Percentiles rank a stretch among this genome's conserved stretches.
phyloP scores from a whole-genome alignment of 2,329 filamentous ascomycete genomes.

The Chalara sp. region DNA sequence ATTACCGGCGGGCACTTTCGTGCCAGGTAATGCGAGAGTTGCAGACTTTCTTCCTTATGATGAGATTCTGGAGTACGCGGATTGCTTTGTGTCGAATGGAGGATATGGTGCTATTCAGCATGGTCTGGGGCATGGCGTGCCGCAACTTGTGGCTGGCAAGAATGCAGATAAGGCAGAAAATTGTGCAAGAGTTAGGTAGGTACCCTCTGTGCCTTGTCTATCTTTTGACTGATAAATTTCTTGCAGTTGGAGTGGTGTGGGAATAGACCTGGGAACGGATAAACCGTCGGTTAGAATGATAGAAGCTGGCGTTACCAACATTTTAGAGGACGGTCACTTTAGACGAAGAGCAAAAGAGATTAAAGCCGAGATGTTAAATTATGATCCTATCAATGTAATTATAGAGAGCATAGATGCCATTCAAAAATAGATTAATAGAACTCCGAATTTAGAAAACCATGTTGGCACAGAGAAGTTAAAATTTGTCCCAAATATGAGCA shows the following conservation, averaged over 20 bases:
- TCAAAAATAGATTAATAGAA: too few species aligned
- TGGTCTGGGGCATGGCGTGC: slow-evolving; percentile 26
- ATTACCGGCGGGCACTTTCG: slow-evolving; percentile 21
- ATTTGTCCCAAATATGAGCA: too few species aligned
- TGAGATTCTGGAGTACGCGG: slow-evolving; percentile 27
- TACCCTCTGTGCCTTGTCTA: too few species aligned
- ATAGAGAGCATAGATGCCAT: slow-evolving; percentile 40
- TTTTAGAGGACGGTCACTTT: too few species aligned
- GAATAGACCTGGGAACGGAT: neutral
- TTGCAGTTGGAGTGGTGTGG: too few species aligned
- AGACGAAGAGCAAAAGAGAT: neutral
- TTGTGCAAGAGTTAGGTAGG: slow-evolving; percentile 26
- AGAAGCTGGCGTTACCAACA: too few species aligned
- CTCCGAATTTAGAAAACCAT: too few species aligned
- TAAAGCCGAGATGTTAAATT: neutral
- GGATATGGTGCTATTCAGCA: slow-evolving; percentile 32
- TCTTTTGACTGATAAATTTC: too few species aligned
- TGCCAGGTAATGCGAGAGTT: slow-evolving; percentile 28
- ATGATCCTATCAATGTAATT: neutral
- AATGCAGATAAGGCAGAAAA: slow-evolving; percentile 30
- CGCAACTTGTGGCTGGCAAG: slow-evolving; percentile 27
- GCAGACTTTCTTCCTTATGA: slow-evolving; percentile 32
- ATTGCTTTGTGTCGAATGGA: slow-evolving; percentile 30
- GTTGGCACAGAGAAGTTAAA: too few species aligned
- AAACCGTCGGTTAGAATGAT: neutral